A percentile compares a stretch with the other conserved stretches of the same genome.
These are phyloP conservation scores for Lecanicillium sp. DNA, from an alignment of 2,329 filamentous ascomycete species.

Conservation along the genomic window DNA sequence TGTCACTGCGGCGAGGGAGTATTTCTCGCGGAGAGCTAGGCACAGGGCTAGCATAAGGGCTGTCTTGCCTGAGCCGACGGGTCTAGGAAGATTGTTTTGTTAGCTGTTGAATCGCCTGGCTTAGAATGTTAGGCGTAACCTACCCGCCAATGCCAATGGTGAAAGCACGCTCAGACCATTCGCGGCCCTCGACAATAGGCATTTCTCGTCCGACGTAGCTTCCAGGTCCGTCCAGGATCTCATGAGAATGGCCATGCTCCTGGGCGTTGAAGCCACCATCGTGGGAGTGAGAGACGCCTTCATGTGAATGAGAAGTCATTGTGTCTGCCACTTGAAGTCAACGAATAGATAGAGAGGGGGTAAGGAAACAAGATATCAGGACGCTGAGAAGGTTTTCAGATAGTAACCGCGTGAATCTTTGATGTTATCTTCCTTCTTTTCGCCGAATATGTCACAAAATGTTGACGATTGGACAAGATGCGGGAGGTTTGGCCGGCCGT, in stretches of 20 bases:
- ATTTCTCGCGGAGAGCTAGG: slow-evolving; percentile 67
- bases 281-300: slow-evolving; percentile 48
- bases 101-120: not conserved
- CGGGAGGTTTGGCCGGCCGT: no score
- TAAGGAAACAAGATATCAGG: no score
- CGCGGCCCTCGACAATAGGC: slow-evolving; percentile 80
- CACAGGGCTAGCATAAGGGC: slow-evolving; percentile 94
- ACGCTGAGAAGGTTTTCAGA: no score
- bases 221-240: slow-evolving; percentile 89
- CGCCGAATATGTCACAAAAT: no score
- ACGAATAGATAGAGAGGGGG: no score
- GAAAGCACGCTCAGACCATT: slow-evolving; percentile 85
- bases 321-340: no score
- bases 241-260: slow-evolving; percentile 90
- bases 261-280: slow-evolving; percentile 46
- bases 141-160: slow-evolving; percentile 98
- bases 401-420: no score
- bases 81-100: slow-evolving; percentile 40
- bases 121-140: slow-evolving; percentile 19
- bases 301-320: slow-evolving; percentile 38
- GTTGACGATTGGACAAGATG: no score
- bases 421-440: no score
- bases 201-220: slow-evolving; percentile 86
- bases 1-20: slow-evolving; percentile 89
- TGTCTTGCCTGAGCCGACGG: slow-evolving; percentile 94